A percentile compares a stretch with the other conserved stretches of the same genome.
phyloP scores from a whole-genome alignment of 768 basidiomycete genomes.

The Tricholoma bakamatsutake region DNA sequence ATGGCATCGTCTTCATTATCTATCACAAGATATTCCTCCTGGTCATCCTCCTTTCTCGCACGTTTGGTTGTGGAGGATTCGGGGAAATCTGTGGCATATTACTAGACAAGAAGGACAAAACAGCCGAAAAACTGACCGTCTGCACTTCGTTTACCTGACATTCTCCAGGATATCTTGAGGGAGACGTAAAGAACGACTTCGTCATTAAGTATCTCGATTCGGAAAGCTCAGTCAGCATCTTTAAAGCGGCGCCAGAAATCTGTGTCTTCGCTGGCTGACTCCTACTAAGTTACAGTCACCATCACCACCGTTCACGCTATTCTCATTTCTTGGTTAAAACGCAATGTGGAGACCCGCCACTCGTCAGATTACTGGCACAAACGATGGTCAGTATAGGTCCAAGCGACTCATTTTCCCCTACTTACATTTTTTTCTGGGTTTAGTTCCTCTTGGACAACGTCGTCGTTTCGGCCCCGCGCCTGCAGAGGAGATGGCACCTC shows the following conservation, averaged over 20 bases:
- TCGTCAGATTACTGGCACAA: slow-evolving; percentile 86
- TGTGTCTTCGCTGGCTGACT: slow-evolving; percentile 20
- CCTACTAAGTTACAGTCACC: slow-evolving; percentile 21
- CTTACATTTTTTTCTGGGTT: slow-evolving; percentile 7
- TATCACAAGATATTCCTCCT: slow-evolving; percentile 54
- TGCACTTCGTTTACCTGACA: slow-evolving; percentile 35
- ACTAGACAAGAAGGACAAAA: not conserved
- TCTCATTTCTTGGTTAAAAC: slow-evolving; percentile 31
- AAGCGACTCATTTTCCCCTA: not conserved
- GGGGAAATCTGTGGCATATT: slow-evolving; percentile 15
- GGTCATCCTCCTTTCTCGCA: slow-evolving; percentile 38
- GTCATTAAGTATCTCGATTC: not conserved
- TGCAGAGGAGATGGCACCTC: slow-evolving; percentile 73
- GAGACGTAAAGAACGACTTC: not conserved
- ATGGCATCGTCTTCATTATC: slow-evolving; percentile 55
- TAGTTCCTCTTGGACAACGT: slow-evolving; percentile 81
- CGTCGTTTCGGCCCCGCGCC: slow-evolving; percentile 90
- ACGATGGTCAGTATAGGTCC: slow-evolving; percentile 64
- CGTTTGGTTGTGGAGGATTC: slow-evolving; percentile 37
- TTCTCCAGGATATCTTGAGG: not conserved
- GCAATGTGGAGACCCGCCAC: slow-evolving; percentile 88
- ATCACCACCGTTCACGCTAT: slow-evolving; percentile 20
- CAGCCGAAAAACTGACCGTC: slow-evolving; percentile 26
- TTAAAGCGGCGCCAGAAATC: slow-evolving; percentile 32
- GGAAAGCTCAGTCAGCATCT: slow-evolving; percentile 18